Percentiles rank a stretch among this genome's conserved stretches.
These are phyloP conservation scores for Staphylotrichum longicolle DNA, from an alignment of 495 filamentous ascomycete species.

Conservation along the genomic window DNA sequence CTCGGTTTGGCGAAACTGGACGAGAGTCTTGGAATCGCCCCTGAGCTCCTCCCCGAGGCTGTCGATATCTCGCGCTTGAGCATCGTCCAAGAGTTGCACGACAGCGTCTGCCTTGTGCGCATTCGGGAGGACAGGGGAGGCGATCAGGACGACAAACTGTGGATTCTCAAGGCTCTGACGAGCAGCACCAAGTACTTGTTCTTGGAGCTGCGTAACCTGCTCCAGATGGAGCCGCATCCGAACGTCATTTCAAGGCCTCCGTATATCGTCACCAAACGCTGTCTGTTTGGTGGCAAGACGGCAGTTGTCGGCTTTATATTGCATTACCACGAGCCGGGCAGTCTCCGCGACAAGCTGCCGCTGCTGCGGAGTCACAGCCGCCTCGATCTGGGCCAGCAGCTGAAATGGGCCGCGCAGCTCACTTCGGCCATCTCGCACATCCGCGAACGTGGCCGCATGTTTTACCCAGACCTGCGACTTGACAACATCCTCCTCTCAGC, in stretches of 20 bases:
- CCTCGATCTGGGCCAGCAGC: slow-evolving; percentile 35
- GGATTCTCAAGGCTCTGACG: slow-evolving; percentile 50
- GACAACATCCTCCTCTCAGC: slow-evolving; percentile 50
- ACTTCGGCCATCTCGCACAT: slow-evolving; percentile 43
- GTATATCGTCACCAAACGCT: slow-evolving; percentile 47
- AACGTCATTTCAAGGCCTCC: slow-evolving; percentile 44
- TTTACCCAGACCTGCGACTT: slow-evolving; percentile 50
- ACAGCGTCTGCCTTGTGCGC: slow-evolving; percentile 47
- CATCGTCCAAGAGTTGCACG: slow-evolving; percentile 44
- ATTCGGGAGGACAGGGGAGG: slow-evolving; percentile 21
- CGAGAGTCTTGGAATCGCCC: slow-evolving; percentile 30
- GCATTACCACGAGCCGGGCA: slow-evolving; percentile 42
- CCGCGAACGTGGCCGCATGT: slow-evolving; percentile 36
- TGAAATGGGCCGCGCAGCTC: slow-evolving; percentile 48
- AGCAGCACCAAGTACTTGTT: slow-evolving; percentile 50
- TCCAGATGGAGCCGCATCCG: slow-evolving; percentile 42
- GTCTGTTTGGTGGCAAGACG: slow-evolving; percentile 46
- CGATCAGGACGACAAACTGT: slow-evolving; percentile 25
- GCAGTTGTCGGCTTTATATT: slow-evolving; percentile 49
- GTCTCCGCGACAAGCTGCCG: slow-evolving; percentile 45
- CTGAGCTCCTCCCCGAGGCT: slow-evolving; percentile 32
- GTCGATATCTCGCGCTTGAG: slow-evolving; percentile 43
- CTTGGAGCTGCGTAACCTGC: slow-evolving; percentile 47
- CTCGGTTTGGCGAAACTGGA: slow-evolving; percentile 33
- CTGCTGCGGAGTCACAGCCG: slow-evolving; percentile 40